phyloP scores from a whole-genome alignment of 257 asterid species.

The Solanum rostratum region DNA sequence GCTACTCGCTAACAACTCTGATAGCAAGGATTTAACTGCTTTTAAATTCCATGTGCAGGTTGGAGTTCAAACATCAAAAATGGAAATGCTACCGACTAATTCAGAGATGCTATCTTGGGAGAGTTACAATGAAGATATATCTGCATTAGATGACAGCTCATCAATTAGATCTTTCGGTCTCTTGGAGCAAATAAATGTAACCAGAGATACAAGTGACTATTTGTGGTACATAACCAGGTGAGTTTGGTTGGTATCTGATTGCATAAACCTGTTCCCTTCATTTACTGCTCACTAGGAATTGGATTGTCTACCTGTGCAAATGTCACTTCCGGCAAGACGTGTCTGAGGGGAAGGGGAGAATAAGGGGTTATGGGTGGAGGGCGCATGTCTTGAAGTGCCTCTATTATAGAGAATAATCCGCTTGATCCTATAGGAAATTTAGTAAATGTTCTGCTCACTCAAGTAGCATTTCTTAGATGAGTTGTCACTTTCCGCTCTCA shows the following conservation, averaged over 20 bases:
- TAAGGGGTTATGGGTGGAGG: neutral
- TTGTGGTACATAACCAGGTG: constrained; percentile 84
- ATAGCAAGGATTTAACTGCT: neutral
- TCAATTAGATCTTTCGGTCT: constrained; percentile 66
- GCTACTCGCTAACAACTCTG: neutral
- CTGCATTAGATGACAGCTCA: constrained; percentile 56
- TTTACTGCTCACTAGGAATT: neutral
- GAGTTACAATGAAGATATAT: constrained; percentile 73
- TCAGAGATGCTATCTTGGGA: constrained; percentile 71
- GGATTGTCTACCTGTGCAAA: neutral
- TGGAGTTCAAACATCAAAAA: constrained; percentile 70
- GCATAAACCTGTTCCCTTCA: neutral
- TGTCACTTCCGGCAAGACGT: neutral
- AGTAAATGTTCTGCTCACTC: neutral
- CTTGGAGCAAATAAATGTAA: constrained; percentile 85
- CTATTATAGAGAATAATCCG: neutral
- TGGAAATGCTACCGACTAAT: constrained; percentile 62
- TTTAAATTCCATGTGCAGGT: constrained; percentile 35
- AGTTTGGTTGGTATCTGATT: constrained; percentile 10
- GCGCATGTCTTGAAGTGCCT: neutral
- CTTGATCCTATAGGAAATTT: neutral
- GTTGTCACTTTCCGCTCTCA: neutral
- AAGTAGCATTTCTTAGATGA: neutral
- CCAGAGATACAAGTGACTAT: constrained; percentile 83
- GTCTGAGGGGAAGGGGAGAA: neutral